These are phyloP conservation scores for Pichia sp. DNA, from an alignment of 1,139 yeast genomes.

Conservation along the genomic window DNA sequence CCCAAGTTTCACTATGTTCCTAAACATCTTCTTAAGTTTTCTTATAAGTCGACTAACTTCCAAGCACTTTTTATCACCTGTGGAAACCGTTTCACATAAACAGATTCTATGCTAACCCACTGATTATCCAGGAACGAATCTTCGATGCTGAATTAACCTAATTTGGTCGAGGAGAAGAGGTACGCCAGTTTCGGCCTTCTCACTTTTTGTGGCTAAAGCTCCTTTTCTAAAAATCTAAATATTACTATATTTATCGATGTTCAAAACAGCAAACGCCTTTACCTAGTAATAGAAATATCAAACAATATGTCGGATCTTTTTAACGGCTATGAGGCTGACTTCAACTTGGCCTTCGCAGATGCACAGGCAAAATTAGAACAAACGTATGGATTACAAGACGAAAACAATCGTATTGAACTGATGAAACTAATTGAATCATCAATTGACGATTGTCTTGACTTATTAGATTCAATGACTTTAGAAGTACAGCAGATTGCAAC, in stretches of 20 bases:
- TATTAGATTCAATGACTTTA: constrained; percentile 71
- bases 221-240: no score
- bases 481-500: constrained; percentile 81
- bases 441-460: constrained; percentile 72
- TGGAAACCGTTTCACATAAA: no score
- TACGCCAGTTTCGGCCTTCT: no score
- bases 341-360: constrained; percentile 64
- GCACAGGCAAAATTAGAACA: constrained; percentile 61
- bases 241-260: no score
- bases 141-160: no score
- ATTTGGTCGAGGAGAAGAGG: no score
- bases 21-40: neutral
- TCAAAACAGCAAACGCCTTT: no score
- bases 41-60: no score
- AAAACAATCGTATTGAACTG: constrained; percentile 45
- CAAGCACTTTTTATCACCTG: no score
- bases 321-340: constrained; percentile 66
- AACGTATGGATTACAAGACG: constrained; percentile 46
- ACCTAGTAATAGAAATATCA: constrained; percentile 25
- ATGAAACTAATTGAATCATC: constrained; percentile 60
- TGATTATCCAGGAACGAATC: no score
- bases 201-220: no score
- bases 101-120: no score
- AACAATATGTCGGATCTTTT: constrained; percentile 50
- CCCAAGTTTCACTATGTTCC: neutral